Percentiles rank a stretch among this genome's conserved stretches.
Evolutionary conservation across 345 rosid species (phyloP).

Genomic region (Linum lewisii): DNA sequence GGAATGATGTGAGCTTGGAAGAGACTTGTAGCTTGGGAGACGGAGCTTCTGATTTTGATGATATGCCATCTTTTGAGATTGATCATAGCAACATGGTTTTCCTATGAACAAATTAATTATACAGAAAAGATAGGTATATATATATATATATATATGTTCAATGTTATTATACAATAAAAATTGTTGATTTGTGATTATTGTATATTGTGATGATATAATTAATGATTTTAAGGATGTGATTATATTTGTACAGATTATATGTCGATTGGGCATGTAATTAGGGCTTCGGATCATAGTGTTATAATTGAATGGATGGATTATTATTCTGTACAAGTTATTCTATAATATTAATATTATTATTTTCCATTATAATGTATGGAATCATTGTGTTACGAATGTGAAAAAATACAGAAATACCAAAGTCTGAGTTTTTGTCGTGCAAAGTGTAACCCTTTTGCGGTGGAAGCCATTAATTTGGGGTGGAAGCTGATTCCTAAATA

Average conservation of each 20-base stretch:
- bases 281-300: not conserved
- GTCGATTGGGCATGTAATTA: too few species aligned
- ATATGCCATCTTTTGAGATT: constrained; percentile 28
- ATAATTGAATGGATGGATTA: not conserved
- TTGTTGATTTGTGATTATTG: not conserved
- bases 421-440: not conserved
- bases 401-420: not conserved
- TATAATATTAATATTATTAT: too few species aligned
- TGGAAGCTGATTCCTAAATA: too few species aligned
- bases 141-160: too few species aligned
- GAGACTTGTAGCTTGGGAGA: constrained; percentile 23
- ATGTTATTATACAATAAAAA: too few species aligned
- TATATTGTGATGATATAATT: not conserved
- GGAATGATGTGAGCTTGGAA: constrained; percentile 40
- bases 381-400: not conserved
- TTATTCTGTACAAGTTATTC: not conserved
- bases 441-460: not conserved
- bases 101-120: constrained; percentile 24
- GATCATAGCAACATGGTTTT: constrained; percentile 27
- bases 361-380: not conserved
- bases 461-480: not conserved
- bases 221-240: not conserved
- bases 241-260: too few species aligned
- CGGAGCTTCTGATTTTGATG: constrained; percentile 33
- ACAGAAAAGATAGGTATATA: too few species aligned